Conservation (phyloP, 176 grass and related monocot genomes). For the Elymus sibiricus region DNA sequence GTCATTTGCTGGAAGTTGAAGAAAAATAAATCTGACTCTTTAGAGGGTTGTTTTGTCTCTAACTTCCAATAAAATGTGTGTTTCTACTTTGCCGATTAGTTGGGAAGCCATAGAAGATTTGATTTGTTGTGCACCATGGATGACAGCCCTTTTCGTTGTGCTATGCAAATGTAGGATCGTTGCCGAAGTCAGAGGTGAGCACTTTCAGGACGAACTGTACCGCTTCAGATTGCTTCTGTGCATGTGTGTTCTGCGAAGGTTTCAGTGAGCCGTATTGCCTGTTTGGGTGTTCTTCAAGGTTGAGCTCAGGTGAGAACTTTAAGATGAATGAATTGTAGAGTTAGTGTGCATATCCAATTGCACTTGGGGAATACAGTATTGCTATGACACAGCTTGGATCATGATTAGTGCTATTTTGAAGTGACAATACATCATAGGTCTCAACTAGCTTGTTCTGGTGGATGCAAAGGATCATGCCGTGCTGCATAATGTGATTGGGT, state of each 20-base stretch:
- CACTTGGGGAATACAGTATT: background rate
- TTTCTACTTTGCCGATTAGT: background rate
- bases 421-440: background rate
- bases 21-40: background rate
- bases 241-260: background rate
- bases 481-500: background rate
- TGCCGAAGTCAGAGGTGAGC: background rate
- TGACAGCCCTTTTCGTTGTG: background rate
- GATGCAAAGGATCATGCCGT: background rate
- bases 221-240: slow-evolving; percentile 1
- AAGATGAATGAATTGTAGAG: background rate
- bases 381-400: background rate
- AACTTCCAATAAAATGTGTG: background rate
- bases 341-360: background rate
- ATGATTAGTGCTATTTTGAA: background rate
- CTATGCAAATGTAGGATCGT: background rate
- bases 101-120: background rate
- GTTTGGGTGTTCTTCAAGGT: background rate
- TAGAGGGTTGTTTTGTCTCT: no score
- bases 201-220: background rate
- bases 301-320: background rate
- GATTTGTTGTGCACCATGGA: background rate
- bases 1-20: background rate
- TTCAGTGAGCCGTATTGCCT: background rate
- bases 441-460: background rate